Percentiles rank a stretch among this genome's conserved stretches.
These are phyloP conservation scores for Nitzschia sp. DNA, from an alignment of 108 stramenopile species.

Conservation along the genomic window DNA sequence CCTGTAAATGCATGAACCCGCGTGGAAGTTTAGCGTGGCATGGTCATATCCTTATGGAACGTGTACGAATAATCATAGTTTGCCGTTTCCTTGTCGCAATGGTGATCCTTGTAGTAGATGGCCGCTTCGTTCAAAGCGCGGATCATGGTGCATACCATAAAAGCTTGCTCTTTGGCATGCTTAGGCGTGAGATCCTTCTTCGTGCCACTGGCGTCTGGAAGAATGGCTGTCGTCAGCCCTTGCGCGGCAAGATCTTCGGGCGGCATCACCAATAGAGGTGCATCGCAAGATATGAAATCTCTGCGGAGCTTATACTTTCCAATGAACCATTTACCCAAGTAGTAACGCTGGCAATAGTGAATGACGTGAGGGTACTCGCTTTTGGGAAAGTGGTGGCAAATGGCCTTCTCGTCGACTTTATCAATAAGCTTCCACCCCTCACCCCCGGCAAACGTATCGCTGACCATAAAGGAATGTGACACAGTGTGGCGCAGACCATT, in stretches of 20 bases:
- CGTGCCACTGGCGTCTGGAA: conserved; percentile 37
- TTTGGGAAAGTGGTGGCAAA: conserved; percentile 55
- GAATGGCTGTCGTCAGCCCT: conserved; percentile 50
- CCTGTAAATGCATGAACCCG: neutral
- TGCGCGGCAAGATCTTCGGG: conserved; percentile 51
- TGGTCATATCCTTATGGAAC: conserved; percentile 49
- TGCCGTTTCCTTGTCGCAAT: conserved; percentile 63
- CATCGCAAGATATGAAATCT: conserved; percentile 71
- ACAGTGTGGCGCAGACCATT: conserved; percentile 59
- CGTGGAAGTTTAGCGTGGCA: neutral
- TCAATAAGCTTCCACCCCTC: conserved; percentile 76
- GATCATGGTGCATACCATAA: conserved; percentile 74
- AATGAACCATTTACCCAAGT: conserved; percentile 66
- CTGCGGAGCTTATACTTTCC: conserved; percentile 77
- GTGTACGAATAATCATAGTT: conserved; percentile 64
- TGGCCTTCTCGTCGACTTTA: conserved; percentile 30
- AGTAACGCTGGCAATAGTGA: conserved; percentile 84
- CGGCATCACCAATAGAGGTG: conserved; percentile 66
- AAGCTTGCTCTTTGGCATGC: conserved; percentile 55
- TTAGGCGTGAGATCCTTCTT: conserved; percentile 23
- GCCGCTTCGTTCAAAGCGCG: conserved; percentile 76
- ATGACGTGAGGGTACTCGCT: conserved; percentile 62
- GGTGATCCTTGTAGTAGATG: conserved; percentile 74
- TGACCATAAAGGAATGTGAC: conserved; percentile 74
- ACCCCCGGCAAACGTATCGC: conserved; percentile 43